Base-by-base conservation (phyloP, 139 green algal genomes). In the Chlamydomonas schloesseri region DNA sequence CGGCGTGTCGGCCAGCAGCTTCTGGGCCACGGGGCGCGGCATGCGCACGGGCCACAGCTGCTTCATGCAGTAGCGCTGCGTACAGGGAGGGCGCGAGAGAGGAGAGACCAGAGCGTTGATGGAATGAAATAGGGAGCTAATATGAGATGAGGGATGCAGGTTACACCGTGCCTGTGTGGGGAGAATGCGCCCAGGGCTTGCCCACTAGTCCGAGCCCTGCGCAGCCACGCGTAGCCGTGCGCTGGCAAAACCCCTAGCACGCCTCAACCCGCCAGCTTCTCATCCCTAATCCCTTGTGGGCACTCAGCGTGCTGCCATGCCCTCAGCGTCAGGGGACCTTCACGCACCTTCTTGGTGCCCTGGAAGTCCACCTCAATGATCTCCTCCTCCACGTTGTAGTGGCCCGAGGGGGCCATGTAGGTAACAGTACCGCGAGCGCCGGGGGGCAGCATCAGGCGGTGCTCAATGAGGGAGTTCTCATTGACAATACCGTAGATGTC, bases 311-410 rank as follows among this genome's bases (percentile, higher is more conserved):
- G n/a, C n/a, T n/a, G n/a, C n/a, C n/a, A n/a, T n/a, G n/a, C n/a
- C n/a, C n/a, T n/a, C n/a, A n/a, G n/a, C n/a, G n/a, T n/a, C n/a
- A n/a, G n/a, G n/a, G n/a, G 55, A 5, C 55, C 55, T 62, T 17
- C 21, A 28, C 72, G 57, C 70, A 94, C 93, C 94, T 98, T 99
- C 80, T 97, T 98, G 47, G 88, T 55, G 46, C 97, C 97, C 67
- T 96, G 91, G 94, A 99, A 99, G 88, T 99, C 98, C 33, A 99
- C 88, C 91, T 99, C 98, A 60, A 99, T 97, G 34, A 99, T 94
- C 85, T 98, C 96, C 82, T 98, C 97, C 0, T 95, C 83, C 24
- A 98, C 90, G 65, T 87, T 96, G 95, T 99, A 99, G 34, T 98
- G 81, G 26, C 98, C 98, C 13, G 93, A 65, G 18, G 96, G 96